Evolutionary conservation across 306 rosid species (phyloP).

Genomic region (Glycine latifolia): DNA sequence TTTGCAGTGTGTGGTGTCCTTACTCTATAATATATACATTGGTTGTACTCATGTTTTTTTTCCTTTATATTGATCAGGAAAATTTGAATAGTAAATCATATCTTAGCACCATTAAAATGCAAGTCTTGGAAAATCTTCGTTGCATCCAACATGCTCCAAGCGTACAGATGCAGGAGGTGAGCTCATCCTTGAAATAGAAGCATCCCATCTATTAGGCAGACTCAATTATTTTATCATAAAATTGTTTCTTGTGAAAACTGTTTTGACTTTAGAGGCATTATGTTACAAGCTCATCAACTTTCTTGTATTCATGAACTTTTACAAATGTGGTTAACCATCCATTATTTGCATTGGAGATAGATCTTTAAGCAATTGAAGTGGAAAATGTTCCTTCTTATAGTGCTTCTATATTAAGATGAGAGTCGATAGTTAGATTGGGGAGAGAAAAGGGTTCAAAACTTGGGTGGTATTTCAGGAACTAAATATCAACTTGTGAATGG

Average conservation of each 20-base stretch:
- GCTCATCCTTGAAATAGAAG: constrained; percentile 38
- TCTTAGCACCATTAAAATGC: constrained; percentile 87
- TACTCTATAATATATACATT: constrained; percentile 1
- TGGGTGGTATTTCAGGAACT: constrained; percentile 2
- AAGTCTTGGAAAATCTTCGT: constrained; percentile 94
- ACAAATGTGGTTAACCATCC: constrained; percentile 6
- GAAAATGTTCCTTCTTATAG: not conserved
- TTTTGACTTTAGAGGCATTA: constrained; percentile 20
- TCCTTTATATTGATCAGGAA: constrained; percentile 64
- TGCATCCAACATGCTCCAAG: constrained; percentile 94
- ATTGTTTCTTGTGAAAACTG: constrained; percentile 9
- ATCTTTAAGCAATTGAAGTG: constrained; percentile 8
- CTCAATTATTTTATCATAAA: not conserved
- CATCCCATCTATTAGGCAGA: not conserved
- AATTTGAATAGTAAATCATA: constrained; percentile 92
- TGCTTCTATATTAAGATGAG: not conserved
- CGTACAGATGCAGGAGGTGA: constrained; percentile 99
- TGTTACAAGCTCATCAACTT: constrained; percentile 2
- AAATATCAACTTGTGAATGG: not conserved
- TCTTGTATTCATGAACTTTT: not conserved
- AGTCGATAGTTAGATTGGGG: not conserved
- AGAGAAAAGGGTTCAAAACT: constrained; percentile 11
- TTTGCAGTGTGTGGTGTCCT: constrained; percentile 25
- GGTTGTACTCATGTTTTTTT: constrained; percentile 35
- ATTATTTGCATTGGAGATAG: constrained; percentile 23